These are phyloP conservation scores for Rhizopogon vesiculosus DNA, from an alignment of 768 basidiomycete genomes.

Conservation along the genomic window DNA sequence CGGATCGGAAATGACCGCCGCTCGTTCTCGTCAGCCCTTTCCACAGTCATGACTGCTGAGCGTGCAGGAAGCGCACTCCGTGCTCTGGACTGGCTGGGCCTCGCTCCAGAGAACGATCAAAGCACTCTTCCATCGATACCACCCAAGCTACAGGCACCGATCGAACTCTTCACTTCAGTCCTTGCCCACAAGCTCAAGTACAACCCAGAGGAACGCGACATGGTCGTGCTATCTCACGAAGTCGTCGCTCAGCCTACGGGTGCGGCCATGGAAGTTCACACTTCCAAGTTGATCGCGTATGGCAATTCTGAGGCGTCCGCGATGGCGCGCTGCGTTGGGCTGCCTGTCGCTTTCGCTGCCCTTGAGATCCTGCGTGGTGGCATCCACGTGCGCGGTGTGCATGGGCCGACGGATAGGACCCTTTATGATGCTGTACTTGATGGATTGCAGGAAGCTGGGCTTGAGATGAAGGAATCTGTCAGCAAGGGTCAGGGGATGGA, in stretches of 20 bases:
- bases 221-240: slow-evolving; percentile 85
- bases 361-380: slow-evolving; percentile 64
- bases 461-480: slow-evolving; percentile 36
- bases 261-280: slow-evolving; percentile 47
- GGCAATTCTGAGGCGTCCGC: slow-evolving; percentile 61
- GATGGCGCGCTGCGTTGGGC: slow-evolving; percentile 88
- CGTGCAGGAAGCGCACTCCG: slow-evolving; percentile 25
- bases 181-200: slow-evolving; percentile 73
- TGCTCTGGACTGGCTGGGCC: slow-evolving; percentile 41
- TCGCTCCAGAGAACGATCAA: background rate
- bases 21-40: slow-evolving; percentile 31
- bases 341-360: slow-evolving; percentile 84
- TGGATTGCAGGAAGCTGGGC: slow-evolving; percentile 47
- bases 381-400: slow-evolving; percentile 53
- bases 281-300: slow-evolving; percentile 61
- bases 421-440: slow-evolving; percentile 62
- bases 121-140: slow-evolving; percentile 25
- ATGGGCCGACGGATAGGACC: slow-evolving; percentile 55
- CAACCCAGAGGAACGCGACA: slow-evolving; percentile 67
- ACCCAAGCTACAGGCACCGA: slow-evolving; percentile 47
- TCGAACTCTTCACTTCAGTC: slow-evolving; percentile 72
- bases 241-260: slow-evolving; percentile 43
- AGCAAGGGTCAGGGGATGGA: slow-evolving; percentile 43
- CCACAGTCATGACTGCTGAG: slow-evolving; percentile 10
- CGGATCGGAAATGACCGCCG: slow-evolving; percentile 23